phyloP scores from a whole-genome alignment of 139 green algal genomes.

The Closterium sp. region DNA sequence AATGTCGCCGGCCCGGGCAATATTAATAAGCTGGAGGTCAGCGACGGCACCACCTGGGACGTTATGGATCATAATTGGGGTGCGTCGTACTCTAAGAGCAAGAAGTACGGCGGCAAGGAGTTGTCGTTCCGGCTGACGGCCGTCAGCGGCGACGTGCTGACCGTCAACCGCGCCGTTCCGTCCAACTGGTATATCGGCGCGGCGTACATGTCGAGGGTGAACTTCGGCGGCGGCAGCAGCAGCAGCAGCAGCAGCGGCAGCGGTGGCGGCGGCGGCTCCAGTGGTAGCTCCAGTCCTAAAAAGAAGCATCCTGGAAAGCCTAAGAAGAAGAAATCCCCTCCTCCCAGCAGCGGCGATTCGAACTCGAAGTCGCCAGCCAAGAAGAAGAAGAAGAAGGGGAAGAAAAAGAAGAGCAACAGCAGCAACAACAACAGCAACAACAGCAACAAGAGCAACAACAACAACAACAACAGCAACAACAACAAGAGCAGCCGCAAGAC shows the following conservation, averaged over 20 bases:
- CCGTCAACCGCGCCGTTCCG: neutral
- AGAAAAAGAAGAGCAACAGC: neutral
- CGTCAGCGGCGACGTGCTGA: neutral
- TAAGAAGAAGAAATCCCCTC: neutral
- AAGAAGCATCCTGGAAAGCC: neutral
- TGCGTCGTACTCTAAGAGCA: neutral
- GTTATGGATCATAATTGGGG: slow-evolving; percentile 19
- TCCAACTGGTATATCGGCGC: neutral
- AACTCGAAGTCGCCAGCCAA: neutral
- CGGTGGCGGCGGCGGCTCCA: neutral
- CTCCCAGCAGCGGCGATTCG: neutral
- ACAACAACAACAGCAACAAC: neutral
- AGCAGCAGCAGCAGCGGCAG: too few relatives aligned
- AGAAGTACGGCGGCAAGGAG: slow-evolving; percentile 1
- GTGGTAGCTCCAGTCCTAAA: neutral
- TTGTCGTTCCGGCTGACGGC: slow-evolving; percentile 14
- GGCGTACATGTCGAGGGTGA: neutral
- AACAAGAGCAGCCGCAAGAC: neutral
- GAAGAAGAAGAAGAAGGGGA: neutral
- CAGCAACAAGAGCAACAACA: too few relatives aligned
- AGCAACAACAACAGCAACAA: neutral
- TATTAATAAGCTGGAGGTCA: slow-evolving; percentile 4
- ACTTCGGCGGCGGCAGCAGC: neutral
- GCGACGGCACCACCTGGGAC: neutral
- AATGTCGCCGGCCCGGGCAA: slow-evolving; percentile 20